Percentiles rank a stretch among this genome's conserved stretches.
Evolutionary conservation across 768 basidiomycete species (phyloP).

Genomic region (Leucosporidium yakuticum): DNA sequence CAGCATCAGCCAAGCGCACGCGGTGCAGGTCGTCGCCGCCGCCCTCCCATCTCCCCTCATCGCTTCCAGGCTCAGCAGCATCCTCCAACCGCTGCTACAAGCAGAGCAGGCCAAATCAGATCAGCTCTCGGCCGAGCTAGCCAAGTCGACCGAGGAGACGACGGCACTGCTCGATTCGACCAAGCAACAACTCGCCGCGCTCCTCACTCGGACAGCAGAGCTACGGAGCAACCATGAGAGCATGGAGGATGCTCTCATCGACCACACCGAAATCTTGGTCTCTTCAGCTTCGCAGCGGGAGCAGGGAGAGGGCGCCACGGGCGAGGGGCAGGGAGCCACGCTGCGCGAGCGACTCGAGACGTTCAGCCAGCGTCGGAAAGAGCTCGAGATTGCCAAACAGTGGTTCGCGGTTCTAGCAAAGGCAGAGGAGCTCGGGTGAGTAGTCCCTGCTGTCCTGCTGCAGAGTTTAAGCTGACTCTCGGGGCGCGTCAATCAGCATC

Average conservation of each 20-base stretch:
- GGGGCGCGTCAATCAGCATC: constrained; percentile 13
- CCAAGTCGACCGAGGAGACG: neutral
- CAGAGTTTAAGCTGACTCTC: neutral
- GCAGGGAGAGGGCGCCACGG: constrained; percentile 2
- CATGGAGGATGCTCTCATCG: constrained; percentile 21
- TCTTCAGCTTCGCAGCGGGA: constrained; percentile 14
- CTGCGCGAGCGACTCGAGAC: constrained; percentile 76
- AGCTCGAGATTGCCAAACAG: constrained; percentile 65
- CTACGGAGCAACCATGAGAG: constrained; percentile 3
- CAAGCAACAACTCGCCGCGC: constrained; percentile 2
- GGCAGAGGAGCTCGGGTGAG: constrained; percentile 66
- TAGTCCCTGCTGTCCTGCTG: neutral
- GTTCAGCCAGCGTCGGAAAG: constrained; percentile 67
- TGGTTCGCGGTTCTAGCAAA: constrained; percentile 71
- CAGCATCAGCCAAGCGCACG: neutral
- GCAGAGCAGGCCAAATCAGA: neutral
- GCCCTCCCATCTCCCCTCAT: constrained; percentile 3
- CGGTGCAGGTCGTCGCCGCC: neutral
- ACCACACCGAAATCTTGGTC: constrained; percentile 20
- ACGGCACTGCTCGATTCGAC: neutral
- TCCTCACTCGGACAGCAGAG: neutral
- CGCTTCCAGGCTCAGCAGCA: constrained; percentile 1
- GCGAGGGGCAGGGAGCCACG: constrained; percentile 42
- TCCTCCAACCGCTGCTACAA: constrained; percentile 3
- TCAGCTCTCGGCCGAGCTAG: neutral